These are phyloP conservation scores for Colletotrichum higginsianum DNA, from an alignment of 2,329 filamentous ascomycete species.

Conservation along the genomic window DNA sequence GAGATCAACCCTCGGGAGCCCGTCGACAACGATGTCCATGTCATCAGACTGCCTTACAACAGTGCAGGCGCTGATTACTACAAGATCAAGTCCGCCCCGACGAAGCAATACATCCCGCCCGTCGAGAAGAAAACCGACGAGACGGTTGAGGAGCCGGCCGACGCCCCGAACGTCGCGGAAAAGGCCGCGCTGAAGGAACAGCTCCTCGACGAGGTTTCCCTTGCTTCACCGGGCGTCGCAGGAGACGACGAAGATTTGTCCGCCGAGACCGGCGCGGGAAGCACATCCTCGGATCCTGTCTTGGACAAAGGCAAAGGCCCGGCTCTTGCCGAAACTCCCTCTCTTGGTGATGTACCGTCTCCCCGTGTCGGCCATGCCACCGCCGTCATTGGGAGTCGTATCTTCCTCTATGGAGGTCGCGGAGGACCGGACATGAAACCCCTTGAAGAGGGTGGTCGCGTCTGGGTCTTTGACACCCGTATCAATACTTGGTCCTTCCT, in stretches of 20 bases:
- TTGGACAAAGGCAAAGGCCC: conserved; percentile 58
- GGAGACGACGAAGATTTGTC: conserved; percentile 44
- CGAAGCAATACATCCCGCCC: conserved; percentile 45
- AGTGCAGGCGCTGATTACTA: conserved; percentile 73
- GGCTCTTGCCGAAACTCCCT: conserved; percentile 42
- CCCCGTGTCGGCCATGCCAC: conserved; percentile 83
- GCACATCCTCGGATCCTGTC: conserved; percentile 30
- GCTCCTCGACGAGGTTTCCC: conserved; percentile 59
- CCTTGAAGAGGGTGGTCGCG: conserved; percentile 79
- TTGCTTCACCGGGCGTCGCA: conserved; percentile 50
- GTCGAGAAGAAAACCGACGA: conserved; percentile 35
- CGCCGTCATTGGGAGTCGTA: conserved; percentile 75
- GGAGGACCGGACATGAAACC: conserved; percentile 78
- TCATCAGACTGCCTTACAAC: conserved; percentile 72
- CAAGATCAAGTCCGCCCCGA: conserved; percentile 64
- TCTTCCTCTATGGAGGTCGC: conserved; percentile 88
- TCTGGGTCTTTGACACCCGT: conserved; percentile 83
- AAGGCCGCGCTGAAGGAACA: conserved; percentile 50
- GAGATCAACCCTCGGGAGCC: conserved; percentile 77
- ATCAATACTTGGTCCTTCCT: conserved; percentile 76
- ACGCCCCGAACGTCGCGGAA: conserved; percentile 41
- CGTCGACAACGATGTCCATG: conserved; percentile 80
- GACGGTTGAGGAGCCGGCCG: conserved; percentile 31
- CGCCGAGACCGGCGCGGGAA: conserved; percentile 1
- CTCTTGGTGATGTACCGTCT: conserved; percentile 67